These are phyloP conservation scores for Trichoderma atrobrunneum DNA, from an alignment of 2,329 filamentous ascomycete species.

Conservation along the genomic window DNA sequence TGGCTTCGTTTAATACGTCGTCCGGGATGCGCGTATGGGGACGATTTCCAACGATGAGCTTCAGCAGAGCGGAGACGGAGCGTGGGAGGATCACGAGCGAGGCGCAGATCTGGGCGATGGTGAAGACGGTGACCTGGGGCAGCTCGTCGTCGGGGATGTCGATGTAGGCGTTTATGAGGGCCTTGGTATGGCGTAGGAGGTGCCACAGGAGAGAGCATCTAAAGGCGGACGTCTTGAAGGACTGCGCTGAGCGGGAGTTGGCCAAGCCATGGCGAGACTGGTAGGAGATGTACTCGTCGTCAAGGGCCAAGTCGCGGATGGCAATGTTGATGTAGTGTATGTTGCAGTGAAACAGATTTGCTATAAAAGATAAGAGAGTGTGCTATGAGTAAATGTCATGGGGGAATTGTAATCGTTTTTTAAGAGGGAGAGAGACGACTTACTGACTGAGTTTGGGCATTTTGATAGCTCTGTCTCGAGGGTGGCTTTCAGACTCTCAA, in stretches of 20 bases:
- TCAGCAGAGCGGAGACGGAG: slow-evolving; percentile 9
- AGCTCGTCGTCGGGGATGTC: slow-evolving; percentile 11
- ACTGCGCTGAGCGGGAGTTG: not conserved
- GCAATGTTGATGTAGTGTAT: slow-evolving; percentile 17
- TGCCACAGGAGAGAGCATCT: slow-evolving; percentile 17
- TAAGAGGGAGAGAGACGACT: not conserved
- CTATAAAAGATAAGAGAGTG: not conserved
- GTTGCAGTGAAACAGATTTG: not conserved
- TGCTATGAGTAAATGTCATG: not conserved
- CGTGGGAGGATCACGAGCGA: not conserved
- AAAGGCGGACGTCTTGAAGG: not conserved
- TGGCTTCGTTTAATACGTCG: slow-evolving; percentile 4
- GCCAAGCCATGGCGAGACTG: not conserved
- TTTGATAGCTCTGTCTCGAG: not conserved
- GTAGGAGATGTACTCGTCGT: not conserved
- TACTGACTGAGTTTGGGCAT: not conserved
- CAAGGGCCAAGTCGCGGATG: slow-evolving; percentile 7
- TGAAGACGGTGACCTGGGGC: slow-evolving; percentile 6
- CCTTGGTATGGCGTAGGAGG: slow-evolving; percentile 12
- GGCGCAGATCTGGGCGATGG: slow-evolving; percentile 12
- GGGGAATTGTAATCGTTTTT: not conserved
- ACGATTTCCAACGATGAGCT: not conserved
- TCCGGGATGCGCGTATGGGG: not conserved
- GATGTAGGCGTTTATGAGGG: slow-evolving; percentile 3
- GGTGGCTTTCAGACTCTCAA: not conserved